These are phyloP conservation scores for Xylaria sp. DNA, from an alignment of 2,329 filamentous ascomycete species.

Conservation along the genomic window DNA sequence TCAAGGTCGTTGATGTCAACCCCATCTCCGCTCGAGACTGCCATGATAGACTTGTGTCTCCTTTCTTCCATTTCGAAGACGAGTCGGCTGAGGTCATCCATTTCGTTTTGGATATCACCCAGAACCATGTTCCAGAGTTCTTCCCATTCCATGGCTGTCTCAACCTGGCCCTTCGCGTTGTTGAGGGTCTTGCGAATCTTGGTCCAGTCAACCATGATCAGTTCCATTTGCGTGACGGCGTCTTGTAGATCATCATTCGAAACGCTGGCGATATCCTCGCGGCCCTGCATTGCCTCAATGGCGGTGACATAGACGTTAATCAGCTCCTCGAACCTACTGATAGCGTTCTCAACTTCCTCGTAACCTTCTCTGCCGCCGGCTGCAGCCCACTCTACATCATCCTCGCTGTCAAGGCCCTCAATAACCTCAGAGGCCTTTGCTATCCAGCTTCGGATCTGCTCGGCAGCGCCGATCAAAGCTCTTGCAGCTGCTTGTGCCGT, in stretches of 20 bases:
- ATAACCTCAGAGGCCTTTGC: conserved; percentile 86
- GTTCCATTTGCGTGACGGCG: conserved; percentile 85
- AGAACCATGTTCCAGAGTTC: conserved; percentile 92
- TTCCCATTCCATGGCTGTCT: conserved; percentile 98
- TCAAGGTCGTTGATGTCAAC: conserved; percentile 84
- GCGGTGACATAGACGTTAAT: conserved; percentile 89
- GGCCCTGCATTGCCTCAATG: conserved; percentile 84
- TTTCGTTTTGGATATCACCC: conserved; percentile 86
- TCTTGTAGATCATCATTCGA: conserved; percentile 64
- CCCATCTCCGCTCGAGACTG: conserved; percentile 55
- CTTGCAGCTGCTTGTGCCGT: conserved; percentile 78
- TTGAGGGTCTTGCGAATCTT: conserved; percentile 73
- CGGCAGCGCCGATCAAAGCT: conserved; percentile 78
- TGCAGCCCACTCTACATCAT: conserved; percentile 97
- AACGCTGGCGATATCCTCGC: conserved; percentile 68
- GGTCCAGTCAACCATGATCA: conserved; percentile 77
- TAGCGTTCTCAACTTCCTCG: conserved; percentile 66
- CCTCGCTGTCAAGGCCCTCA: conserved; percentile 82
- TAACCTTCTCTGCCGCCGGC: conserved; percentile 76
- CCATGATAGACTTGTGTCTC: conserved; percentile 71
- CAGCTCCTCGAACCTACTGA: conserved; percentile 77
- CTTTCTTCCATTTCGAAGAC: conserved; percentile 99
- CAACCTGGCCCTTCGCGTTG: conserved; percentile 81
- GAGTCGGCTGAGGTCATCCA: conserved; percentile 68
- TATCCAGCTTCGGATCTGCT: conserved; percentile 93